These are phyloP conservation scores for Hyaloscypha hepaticicola DNA, from an alignment of 495 filamentous ascomycete genomes.

Conservation along the genomic window DNA sequence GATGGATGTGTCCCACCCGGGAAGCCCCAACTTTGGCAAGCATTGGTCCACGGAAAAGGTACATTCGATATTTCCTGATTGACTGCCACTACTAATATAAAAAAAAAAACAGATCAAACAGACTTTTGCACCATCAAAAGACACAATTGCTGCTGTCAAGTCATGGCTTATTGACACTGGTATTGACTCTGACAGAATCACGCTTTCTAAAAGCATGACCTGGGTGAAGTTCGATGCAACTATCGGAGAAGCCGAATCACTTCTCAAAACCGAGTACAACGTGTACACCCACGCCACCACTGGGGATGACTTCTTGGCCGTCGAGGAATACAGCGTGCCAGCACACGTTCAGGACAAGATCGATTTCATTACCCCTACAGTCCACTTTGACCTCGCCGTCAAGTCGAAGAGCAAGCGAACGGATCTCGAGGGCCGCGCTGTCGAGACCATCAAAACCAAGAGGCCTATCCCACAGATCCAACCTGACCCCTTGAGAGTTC, in stretches of 20 bases:
- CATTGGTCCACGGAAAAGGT: slow-evolving; percentile 31
- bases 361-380: not conserved
- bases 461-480: not conserved
- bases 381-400: slow-evolving; percentile 15
- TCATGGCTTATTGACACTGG: slow-evolving; percentile 52
- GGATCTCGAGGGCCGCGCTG: not conserved
- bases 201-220: slow-evolving; percentile 26
- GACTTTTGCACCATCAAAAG: slow-evolving; percentile 50
- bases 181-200: slow-evolving; percentile 43
- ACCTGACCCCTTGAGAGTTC: not conserved
- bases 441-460: not conserved
- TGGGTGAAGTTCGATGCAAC: slow-evolving; percentile 57
- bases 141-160: slow-evolving; percentile 43
- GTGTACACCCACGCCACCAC: slow-evolving; percentile 46
- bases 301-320: not conserved
- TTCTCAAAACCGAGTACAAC: slow-evolving; percentile 56
- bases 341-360: not conserved
- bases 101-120: not conserved
- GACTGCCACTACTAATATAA: not conserved
- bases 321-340: not conserved
- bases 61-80: slow-evolving; percentile 22
- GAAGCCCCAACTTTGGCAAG: slow-evolving; percentile 21
- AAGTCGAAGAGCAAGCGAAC: not conserved
- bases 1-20: slow-evolving; percentile 42
- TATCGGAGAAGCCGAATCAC: slow-evolving; percentile 49